A percentile compares a stretch with the other conserved stretches of the same genome.
Evolutionary conservation across 2,329 filamentous ascomycete genomes (phyloP).

Genomic region (Septoria linicola): DNA sequence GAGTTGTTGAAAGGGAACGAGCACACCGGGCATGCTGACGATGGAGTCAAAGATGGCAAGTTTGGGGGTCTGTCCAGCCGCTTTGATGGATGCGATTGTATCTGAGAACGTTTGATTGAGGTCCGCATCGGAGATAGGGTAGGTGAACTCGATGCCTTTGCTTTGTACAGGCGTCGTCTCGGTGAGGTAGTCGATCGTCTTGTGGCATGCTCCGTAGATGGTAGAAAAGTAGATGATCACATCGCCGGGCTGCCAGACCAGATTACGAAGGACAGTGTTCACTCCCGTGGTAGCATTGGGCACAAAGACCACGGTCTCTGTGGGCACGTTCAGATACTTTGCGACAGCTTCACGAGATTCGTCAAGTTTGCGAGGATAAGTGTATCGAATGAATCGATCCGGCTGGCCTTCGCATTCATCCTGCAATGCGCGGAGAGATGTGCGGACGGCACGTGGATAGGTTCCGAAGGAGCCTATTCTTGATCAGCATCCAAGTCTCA

Average conservation of each 20-base stretch:
- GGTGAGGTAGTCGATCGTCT: constrained; percentile 68
- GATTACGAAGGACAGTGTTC: constrained; percentile 76
- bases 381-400: constrained; percentile 73
- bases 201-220: constrained; percentile 75
- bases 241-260: constrained; percentile 68
- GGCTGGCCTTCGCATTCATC: constrained; percentile 65
- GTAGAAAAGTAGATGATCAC: constrained; percentile 76
- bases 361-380: constrained; percentile 62
- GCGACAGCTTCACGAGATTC: constrained; percentile 65
- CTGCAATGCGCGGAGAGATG: constrained; percentile 63
- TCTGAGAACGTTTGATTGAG: constrained; percentile 62
- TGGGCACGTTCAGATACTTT: constrained; percentile 62
- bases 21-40: constrained; percentile 72
- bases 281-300: constrained; percentile 76
- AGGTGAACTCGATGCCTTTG: constrained; percentile 60
- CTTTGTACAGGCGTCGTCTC: constrained; percentile 60
- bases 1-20: constrained; percentile 74
- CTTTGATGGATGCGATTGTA: constrained; percentile 54
- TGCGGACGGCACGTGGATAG: constrained; percentile 62
- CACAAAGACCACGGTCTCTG: constrained; percentile 70
- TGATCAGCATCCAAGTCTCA: not conserved
- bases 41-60: constrained; percentile 79
- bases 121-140: constrained; percentile 69
- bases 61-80: constrained; percentile 61
- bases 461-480: constrained; percentile 73